Evolutionary conservation across 225 moss, liverwort and hornwort species (phyloP), one percentile per base, ranked within the genome.

Genomic region (Pleurozium schreberi): DNA sequence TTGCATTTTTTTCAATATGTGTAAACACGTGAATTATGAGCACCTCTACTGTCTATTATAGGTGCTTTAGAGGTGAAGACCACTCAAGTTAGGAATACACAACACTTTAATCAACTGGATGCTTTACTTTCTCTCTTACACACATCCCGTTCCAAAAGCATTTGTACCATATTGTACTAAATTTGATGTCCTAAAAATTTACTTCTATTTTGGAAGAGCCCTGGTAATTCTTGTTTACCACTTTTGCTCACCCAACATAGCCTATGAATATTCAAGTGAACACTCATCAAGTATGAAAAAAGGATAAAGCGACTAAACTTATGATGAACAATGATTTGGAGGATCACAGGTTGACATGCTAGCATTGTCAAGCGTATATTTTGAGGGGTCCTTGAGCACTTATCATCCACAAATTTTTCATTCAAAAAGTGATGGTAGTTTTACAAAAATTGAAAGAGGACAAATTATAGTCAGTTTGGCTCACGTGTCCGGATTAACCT

Each of bases 321-420:
- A 36, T 1, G 8, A 13, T 50, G 34, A 8, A 52, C 0, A 52
- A 0, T 36, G 22, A 36, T 36, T 76, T 76, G 5, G 36, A 36
- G 0, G 3, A 0, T 8, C 34, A 34, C 22, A 34, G 8, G 0
- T 76, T 22, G 1, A 76, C 5, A 36, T 0, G 0, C 19, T 2
- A 36, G 1, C 0, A 52, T 52, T 22, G 52, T 22, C 0, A 14
- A 14, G 12, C 9, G 2, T 34, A 14, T 76, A 36, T 9, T 14
- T 1, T 23, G 0, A 76, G 4, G 8, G 9, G 1, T n/a, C 9
- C 2, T 36, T 52, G 14, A 53, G 3, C 1, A 76, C 12, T 25
- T 61, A 27, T 61, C 27, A 28, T 61, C 61, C 61, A 2, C 12
- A 61, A n/a, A n/a, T n/a, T n/a, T n/a, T n/a, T n/a, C n/a, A n/a